Base-by-base conservation (phyloP, 805 yeast genomes). In the Yarrowia osloensis region DNA sequence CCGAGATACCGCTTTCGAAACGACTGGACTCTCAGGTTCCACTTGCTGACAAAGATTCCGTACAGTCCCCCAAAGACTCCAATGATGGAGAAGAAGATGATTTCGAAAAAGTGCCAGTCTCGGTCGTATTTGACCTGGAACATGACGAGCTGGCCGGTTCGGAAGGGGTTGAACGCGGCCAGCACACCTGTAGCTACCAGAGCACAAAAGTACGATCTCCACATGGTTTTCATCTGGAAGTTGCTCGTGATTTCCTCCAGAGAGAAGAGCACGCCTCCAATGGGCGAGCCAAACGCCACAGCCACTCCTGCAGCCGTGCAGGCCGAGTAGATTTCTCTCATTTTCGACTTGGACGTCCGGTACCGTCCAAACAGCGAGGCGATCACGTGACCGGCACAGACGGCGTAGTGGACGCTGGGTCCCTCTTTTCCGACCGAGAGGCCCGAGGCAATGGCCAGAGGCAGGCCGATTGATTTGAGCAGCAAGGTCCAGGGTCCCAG, bases 271-370 rank as follows among this genome's bases (percentile, higher is more conserved):
- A 95, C 98, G 17, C 99, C 99, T 37, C 99, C 99, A 80, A 94
- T 91, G 0, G 99, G 99, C 13, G 93, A 86, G 0, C 97, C 98
- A 80, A 95, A 95, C 0, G 98, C 99, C 9, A 95, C 98, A 0
- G 98, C 98, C 9, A 95, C 98, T 65, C 99, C 99, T 0, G 99
- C 97, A 3, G 97, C 98, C 11, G 97, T 85, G 3, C 97, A 88
- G 0, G 99, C 97, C 0, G 94, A 87, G 65, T 95, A 78, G 65
- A 88, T 85, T 69, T 89, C 93, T 29, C 81, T 70, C 69, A 75
- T 73, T 70, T 78, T 73, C 61, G 78, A 69, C 42, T 76, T 74
- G 69, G 75, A 78, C 65, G 67, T 69, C 17, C 78, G 75, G 68
- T 78, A 80, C 49, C 74, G 76, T 40, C 76, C 68, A 67, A 88